phyloP scores from a whole-genome alignment of 148 eudicot genomes.

The Silene uniflora region DNA sequence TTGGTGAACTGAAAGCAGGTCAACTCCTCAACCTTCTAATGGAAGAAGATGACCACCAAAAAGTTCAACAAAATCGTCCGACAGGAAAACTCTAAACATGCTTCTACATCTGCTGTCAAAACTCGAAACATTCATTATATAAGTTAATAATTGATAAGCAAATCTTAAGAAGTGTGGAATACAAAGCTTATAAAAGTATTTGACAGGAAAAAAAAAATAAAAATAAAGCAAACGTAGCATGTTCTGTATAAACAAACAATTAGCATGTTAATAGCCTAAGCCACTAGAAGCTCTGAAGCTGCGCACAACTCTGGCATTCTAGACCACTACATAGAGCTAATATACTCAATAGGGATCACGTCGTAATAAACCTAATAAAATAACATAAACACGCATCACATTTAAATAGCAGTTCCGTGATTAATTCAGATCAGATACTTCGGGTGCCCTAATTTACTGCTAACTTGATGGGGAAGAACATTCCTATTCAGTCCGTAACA shows the following conservation, averaged over 20 bases:
- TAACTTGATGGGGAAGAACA: neutral
- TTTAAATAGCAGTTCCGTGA: neutral
- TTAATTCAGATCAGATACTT: neutral
- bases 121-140: neutral
- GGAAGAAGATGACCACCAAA: slow-evolving; percentile 12
- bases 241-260: neutral
- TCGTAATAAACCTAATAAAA: neutral
- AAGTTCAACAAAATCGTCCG: slow-evolving; percentile 5
- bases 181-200: neutral
- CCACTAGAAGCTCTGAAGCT: neutral
- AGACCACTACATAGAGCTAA: neutral
- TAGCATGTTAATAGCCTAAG: neutral
- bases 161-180: neutral
- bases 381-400: neutral
- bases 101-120: slow-evolving; percentile 12
- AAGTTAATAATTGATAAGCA: neutral
- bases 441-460: neutral
- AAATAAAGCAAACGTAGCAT: neutral
- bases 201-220: neutral
- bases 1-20: slow-evolving; percentile 14
- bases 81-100: slow-evolving; percentile 7
- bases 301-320: neutral
- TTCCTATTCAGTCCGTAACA: neutral
- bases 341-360: slow-evolving; percentile 1
- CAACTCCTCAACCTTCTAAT: slow-evolving; percentile 8